Evolutionary conservation across 306 rosid genomes (phyloP).

Genomic region (Cucumis melo): DNA sequence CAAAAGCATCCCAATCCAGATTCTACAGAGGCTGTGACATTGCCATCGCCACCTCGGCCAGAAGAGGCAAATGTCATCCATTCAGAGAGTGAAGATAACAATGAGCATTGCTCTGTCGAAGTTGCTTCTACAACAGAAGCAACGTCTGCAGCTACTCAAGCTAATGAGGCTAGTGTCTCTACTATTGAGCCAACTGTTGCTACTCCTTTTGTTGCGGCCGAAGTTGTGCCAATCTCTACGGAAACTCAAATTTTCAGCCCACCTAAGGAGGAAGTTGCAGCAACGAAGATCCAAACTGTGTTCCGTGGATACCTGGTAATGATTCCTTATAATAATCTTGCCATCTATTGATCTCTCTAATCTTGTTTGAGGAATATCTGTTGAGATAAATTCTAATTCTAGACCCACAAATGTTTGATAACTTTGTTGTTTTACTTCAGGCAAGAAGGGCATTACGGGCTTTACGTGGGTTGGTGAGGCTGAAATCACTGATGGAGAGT

Average conservation of each 20-base stretch:
- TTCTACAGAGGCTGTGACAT: conserved; percentile 25
- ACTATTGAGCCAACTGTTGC: background rate
- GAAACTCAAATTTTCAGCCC: conserved; percentile 42
- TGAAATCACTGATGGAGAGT: conserved; percentile 79
- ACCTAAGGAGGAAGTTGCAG: conserved; percentile 64
- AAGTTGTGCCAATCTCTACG: conserved; percentile 14
- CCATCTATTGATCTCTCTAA: background rate
- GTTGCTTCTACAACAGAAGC: conserved; percentile 17
- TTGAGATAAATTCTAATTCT: background rate
- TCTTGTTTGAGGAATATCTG: background rate
- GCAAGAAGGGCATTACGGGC: conserved; percentile 90
- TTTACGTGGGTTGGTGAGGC: conserved; percentile 80
- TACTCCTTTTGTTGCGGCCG: background rate
- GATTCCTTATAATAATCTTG: background rate
- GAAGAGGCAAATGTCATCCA: conserved; percentile 42
- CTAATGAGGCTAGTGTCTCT: conserved; percentile 14
- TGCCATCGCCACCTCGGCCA: conserved; percentile 29
- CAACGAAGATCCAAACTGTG: conserved; percentile 81
- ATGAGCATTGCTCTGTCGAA: conserved; percentile 26
- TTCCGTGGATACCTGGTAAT: conserved; percentile 89
- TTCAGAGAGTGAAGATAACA: conserved; percentile 32
- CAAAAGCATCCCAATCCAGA: conserved; percentile 39
- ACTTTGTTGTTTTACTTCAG: conserved; percentile 17
- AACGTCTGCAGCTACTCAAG: background rate
- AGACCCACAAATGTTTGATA: background rate